phyloP scores from a whole-genome alignment of 345 rosid genomes.

The Draba incana region DNA sequence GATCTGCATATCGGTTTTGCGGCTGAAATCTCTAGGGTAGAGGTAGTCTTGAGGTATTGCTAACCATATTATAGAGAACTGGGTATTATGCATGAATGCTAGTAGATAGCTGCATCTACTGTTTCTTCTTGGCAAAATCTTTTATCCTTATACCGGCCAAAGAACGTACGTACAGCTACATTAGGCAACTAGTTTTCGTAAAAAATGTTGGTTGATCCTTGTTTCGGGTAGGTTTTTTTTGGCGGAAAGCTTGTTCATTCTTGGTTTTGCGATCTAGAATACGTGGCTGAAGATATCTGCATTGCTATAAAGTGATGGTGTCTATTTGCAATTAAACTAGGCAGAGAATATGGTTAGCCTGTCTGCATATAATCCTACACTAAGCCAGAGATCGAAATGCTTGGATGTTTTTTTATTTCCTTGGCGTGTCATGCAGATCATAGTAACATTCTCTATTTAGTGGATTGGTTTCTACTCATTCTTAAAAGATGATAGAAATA shows the following conservation, averaged over 20 bases:
- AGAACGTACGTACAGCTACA: not conserved
- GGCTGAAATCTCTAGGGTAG: too few relatives aligned
- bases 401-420: constrained; percentile 14
- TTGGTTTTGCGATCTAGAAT: not conserved
- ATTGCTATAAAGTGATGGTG: not conserved
- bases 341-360: not conserved
- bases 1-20: not conserved
- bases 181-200: not conserved
- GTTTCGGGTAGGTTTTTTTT: not conserved
- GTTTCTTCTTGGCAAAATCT: not conserved
- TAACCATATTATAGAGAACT: not conserved
- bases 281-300: not conserved
- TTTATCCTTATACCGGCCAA: constrained; percentile 1
- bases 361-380: constrained; percentile 9
- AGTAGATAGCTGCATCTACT: not conserved
- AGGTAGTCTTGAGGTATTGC: too few relatives aligned
- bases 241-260: not conserved
- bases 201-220: too few relatives aligned
- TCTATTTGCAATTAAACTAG: not conserved
- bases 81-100: not conserved
- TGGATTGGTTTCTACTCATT: constrained; percentile 15
- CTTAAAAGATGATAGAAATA: not conserved
- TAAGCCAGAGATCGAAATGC: constrained; percentile 2
- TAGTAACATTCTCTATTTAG: constrained; percentile 5
- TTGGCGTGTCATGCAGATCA: constrained; percentile 1